Percentiles rank a stretch among this genome's conserved stretches.
Evolutionary conservation across 225 moss, liverwort and hornwort species (phyloP).

Genomic region (Bryum argenteum): DNA sequence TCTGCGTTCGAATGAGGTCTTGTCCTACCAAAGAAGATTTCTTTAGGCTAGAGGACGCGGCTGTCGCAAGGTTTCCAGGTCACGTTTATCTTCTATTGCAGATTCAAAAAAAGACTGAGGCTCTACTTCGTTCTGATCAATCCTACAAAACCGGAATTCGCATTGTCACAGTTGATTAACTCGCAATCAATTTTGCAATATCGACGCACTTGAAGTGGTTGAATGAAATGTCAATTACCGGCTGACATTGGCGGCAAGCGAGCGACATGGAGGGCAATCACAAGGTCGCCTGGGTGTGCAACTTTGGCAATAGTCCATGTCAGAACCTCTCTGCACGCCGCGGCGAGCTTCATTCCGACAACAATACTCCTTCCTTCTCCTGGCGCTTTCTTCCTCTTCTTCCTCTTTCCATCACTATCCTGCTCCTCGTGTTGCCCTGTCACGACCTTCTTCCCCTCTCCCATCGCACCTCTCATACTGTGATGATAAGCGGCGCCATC

Average conservation of each 20-base stretch:
- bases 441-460: slow-evolving; percentile 35
- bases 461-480: slow-evolving; percentile 46
- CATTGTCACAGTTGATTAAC: slow-evolving; percentile 10
- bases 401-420: slow-evolving; percentile 48
- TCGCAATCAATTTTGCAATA: slow-evolving; percentile 18
- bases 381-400: slow-evolving; percentile 52
- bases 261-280: slow-evolving; percentile 65
- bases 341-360: slow-evolving; percentile 63
- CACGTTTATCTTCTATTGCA: slow-evolving; percentile 7
- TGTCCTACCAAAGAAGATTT: neutral
- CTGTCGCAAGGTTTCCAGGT: slow-evolving; percentile 15
- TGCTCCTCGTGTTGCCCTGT: slow-evolving; percentile 42
- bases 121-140: slow-evolving; percentile 12
- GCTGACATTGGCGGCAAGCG: slow-evolving; percentile 33
- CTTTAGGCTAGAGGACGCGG: no score
- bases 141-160: slow-evolving; percentile 9
- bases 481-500: slow-evolving; percentile 33
- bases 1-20: slow-evolving; percentile 12
- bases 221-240: slow-evolving; percentile 26
- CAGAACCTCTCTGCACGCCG: slow-evolving; percentile 60
- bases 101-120: slow-evolving; percentile 7
- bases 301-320: slow-evolving; percentile 67
- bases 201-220: slow-evolving; percentile 2
- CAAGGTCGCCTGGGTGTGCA: slow-evolving; percentile 65
- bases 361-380: slow-evolving; percentile 48